Evolutionary conservation across 768 basidiomycete genomes (phyloP).

Genomic region (Calocybe cyanea): DNA sequence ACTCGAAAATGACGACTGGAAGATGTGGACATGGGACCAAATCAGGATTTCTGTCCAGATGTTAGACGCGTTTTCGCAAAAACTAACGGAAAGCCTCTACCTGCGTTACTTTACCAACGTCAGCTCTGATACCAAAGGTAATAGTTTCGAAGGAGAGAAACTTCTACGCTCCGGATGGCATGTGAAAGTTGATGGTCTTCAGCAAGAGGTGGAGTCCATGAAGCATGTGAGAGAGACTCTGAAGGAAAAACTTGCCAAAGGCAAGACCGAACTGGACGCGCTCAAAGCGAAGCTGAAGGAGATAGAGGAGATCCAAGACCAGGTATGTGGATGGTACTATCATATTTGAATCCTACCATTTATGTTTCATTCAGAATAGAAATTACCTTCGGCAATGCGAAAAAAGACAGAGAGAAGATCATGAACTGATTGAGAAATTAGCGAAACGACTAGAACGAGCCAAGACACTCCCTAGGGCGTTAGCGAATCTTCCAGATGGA

Average conservation of each 20-base stretch:
- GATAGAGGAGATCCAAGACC: not conserved
- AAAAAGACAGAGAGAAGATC: conserved; percentile 4
- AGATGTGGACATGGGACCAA: conserved; percentile 8
- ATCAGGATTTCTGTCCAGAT: conserved; percentile 1
- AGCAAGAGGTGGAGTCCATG: not conserved
- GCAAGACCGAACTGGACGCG: conserved; percentile 1
- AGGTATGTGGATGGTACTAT: not conserved
- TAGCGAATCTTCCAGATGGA: not conserved
- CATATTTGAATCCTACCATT: too few species aligned
- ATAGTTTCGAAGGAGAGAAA: not conserved
- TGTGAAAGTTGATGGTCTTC: not conserved
- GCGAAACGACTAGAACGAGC: not conserved
- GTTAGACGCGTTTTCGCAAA: not conserved
- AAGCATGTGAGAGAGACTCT: not conserved
- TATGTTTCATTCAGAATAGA: conserved; percentile 3
- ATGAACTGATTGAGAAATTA: conserved; percentile 1
- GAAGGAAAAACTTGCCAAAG: too few species aligned
- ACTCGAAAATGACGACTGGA: not conserved
- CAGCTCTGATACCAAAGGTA: not conserved
- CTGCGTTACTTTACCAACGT: not conserved
- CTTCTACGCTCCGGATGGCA: not conserved
- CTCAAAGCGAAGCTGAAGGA: conserved; percentile 2
- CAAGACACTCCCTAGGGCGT: conserved; percentile 3
- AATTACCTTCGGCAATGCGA: not conserved
- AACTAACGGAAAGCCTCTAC: not conserved